These are phyloP conservation scores for Tuber umbilicatum DNA, from an alignment of 495 filamentous ascomycete genomes.

Conservation along the genomic window DNA sequence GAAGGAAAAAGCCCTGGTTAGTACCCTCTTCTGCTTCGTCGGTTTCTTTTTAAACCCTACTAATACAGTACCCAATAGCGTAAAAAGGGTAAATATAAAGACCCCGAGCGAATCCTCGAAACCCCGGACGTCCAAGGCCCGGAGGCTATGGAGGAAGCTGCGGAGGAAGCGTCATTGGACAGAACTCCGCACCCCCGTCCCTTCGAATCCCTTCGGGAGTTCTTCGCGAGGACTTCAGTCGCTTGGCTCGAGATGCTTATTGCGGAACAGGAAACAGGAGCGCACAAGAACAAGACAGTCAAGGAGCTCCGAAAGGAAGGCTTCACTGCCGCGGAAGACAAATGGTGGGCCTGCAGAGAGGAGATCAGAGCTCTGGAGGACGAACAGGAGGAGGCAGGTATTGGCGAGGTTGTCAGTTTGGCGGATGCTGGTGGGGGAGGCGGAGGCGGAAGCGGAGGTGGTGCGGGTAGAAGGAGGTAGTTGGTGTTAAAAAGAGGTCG, in stretches of 20 bases:
- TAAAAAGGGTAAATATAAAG: slow-evolving; percentile 47
- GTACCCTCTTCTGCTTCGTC: slow-evolving; percentile 12
- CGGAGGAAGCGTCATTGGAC: slow-evolving; percentile 23
- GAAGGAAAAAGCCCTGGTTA: slow-evolving; percentile 42
- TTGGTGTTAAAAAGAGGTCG: not conserved
- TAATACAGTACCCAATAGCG: slow-evolving; percentile 21
- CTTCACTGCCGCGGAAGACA: slow-evolving; percentile 83
- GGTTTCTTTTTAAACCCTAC: not conserved
- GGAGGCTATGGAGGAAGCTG: slow-evolving; percentile 45
- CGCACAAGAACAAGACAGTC: slow-evolving; percentile 57
- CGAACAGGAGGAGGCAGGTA: slow-evolving; percentile 91
- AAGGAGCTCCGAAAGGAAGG: slow-evolving; percentile 89
- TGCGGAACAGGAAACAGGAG: slow-evolving; percentile 45
- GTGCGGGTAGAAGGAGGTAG: slow-evolving; percentile 41
- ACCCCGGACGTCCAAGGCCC: slow-evolving; percentile 46
- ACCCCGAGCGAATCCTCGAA: slow-evolving; percentile 39
- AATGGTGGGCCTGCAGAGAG: slow-evolving; percentile 98
- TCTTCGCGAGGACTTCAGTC: slow-evolving; percentile 78
- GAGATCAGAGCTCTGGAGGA: slow-evolving; percentile 90
- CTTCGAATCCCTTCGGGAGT: slow-evolving; percentile 86
- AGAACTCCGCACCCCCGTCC: slow-evolving; percentile 56
- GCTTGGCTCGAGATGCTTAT: slow-evolving; percentile 85
- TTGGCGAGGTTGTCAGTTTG: slow-evolving; percentile 87
- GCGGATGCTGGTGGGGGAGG: slow-evolving; percentile 59
- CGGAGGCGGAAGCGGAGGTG: slow-evolving; percentile 54